Base-by-base conservation (phyloP, 75 land plant species). In the Pinus taeda region DNA sequence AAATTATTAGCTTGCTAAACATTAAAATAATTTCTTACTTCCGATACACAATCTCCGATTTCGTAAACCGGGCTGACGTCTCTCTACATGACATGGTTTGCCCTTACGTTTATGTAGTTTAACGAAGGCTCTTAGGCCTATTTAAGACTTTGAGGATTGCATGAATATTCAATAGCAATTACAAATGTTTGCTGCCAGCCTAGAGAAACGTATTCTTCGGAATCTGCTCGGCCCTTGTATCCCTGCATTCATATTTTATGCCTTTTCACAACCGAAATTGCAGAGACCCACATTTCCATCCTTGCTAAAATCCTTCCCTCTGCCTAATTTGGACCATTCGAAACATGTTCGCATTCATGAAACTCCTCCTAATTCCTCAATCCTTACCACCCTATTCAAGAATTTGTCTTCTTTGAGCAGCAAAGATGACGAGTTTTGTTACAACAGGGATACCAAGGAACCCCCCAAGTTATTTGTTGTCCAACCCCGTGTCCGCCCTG, bases 391-490 rank as follows among this genome's bases (percentile, higher is more conserved):
- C 49, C 71, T 42, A 42, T 15, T 42, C n/a, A 69, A 22, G 18
- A 69, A 69, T 42, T 69, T 69, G 9, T 69, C 71, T 8, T 69
- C 71, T 11, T 53, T 37, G 21, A 69, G 71, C 11, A 36, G n/a
- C 1, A 42, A 20, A 4, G 21, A 39, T n/a, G 71, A 69, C 20
- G 79, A 77, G 11, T 55, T 21, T 26, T 74, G 0, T 55, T 62
- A 78, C 65, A 63, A 78, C 76, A 78, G 74, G 11, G 91, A 90
- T 62, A 84, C 90, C 5, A 60, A 62, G 26, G 42, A 60, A 60
- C 86, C 91, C 0, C 95, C 95, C 15, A 85, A 71, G 82, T 83
- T 95, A 61, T 89, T 95, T 75, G 89, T 95, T 13, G 93, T 95
- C 24, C 98, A 95, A 83, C 98, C 98, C 1, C 85, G 92, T 18